Base-by-base conservation (phyloP, 495 filamentous ascomycete genomes). In the Annulohypoxylon maeteangense region DNA sequence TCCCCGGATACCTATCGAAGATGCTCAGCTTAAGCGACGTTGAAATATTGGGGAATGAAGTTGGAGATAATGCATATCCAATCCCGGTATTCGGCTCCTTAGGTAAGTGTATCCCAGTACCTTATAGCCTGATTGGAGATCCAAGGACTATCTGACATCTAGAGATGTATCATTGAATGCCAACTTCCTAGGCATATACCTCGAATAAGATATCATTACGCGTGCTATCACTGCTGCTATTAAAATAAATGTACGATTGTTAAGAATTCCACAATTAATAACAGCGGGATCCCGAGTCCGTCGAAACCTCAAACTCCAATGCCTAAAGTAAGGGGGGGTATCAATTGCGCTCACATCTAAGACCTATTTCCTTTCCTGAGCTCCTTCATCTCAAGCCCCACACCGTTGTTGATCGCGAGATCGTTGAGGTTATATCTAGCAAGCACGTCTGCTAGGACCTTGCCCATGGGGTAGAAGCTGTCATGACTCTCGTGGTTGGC, bases 381-480 rank as follows among this genome's bases (percentile, higher is more conserved):
- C 20, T 62, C 70, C 56, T 65, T 74, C 75, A 78, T 74, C 63
- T 78, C 75, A 38, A 78, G 54, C 14, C 65, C 63, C 7, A 55
- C 50, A 12, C 44, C 62, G 47, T 72, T 73, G 18, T 58, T 61
- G 36, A 59, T 68, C 31, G 74, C 70, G 14, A 79, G 56, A 5
- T 75, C 72, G 4, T 79, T 66, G 25, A 86, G 79, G 1, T 76
- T 67, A 51, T 78, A 82, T 45, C 78, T 73, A 7, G 51, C 68
- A 20, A 80, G 76, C 27, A 87, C 57, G 16, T 78, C 56, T 3
- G 78, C 72, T 10, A 85, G 75, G 23, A 80, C 56, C 1, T 78
- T 79, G 5, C 85, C 85, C 75, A 87, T 71, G 20, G 77, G 74
- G 70, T 84, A 88, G 32, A 85, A 80, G 70, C 85, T 83, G 53